Percentiles rank a stretch among this genome's conserved stretches.
Conservation (phyloP, 2,329 filamentous ascomycete genomes). For the Exophiala lecanii-corni region DNA sequence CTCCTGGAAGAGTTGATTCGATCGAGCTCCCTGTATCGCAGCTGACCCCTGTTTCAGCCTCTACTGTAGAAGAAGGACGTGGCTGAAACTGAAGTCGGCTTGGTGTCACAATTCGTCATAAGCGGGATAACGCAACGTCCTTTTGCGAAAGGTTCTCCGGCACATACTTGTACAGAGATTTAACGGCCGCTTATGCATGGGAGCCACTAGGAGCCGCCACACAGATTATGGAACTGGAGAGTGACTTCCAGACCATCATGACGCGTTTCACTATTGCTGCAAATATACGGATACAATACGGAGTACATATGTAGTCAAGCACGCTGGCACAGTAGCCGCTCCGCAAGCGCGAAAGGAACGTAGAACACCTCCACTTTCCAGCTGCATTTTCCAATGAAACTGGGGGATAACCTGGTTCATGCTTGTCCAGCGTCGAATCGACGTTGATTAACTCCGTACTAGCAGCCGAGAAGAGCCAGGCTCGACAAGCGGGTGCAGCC, state of each 20-base stretch:
- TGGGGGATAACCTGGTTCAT: constrained; percentile 1
- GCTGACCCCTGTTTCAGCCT: background rate
- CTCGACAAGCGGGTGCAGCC: constrained; percentile 1
- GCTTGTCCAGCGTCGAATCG: background rate
- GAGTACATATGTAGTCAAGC: no score
- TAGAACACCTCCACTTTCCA: background rate
- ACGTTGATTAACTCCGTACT: background rate
- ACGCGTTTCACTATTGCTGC: background rate
- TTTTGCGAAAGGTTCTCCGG: background rate
- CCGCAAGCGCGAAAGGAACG: background rate
- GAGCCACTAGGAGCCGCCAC: background rate
- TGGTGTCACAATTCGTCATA: background rate
- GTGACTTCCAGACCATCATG: background rate
- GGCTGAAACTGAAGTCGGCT: background rate
- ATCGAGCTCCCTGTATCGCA: background rate
- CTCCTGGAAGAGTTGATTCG: background rate
- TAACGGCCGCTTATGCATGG: constrained; percentile 6
- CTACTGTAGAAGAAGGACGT: background rate
- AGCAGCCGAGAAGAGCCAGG: constrained; percentile 2
- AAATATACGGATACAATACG: background rate
- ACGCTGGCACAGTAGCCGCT: constrained; percentile 2
- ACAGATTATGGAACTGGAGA: no score
- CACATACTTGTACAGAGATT: background rate
- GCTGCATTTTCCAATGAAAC: constrained; percentile 4
- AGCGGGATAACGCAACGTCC: background rate